Conservation (phyloP, 2,329 filamentous ascomycete genomes). For the Phoma herbarum region DNA sequence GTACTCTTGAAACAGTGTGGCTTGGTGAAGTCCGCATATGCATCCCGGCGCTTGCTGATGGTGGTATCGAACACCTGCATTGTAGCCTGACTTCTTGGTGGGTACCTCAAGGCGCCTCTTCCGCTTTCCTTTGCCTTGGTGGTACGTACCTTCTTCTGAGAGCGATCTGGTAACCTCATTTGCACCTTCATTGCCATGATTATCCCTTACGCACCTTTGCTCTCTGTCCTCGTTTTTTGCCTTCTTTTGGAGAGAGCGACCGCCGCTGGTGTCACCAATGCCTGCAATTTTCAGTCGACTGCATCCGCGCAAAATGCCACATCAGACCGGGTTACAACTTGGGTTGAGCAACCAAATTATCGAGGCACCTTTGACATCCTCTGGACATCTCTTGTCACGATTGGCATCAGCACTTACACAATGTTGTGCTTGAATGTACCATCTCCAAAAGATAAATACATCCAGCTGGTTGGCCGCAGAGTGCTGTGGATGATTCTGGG, state of each 20-base stretch:
- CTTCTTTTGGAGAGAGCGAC: neutral
- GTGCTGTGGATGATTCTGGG: neutral
- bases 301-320: neutral
- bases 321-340: neutral
- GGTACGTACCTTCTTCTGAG: neutral
- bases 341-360: constrained; percentile 25
- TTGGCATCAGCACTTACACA: constrained; percentile 27
- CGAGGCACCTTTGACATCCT: constrained; percentile 30
- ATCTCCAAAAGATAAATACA: neutral
- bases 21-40: neutral
- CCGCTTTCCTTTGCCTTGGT: neutral
- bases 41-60: neutral
- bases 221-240: neutral
- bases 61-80: neutral
- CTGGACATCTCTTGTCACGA: constrained; percentile 25
- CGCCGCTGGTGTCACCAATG: neutral
- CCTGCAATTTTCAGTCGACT: neutral
- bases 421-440: constrained; percentile 19
- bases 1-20: neutral
- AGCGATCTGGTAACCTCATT: neutral
- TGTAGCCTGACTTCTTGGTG: neutral
- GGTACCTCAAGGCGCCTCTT: neutral
- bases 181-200: neutral
- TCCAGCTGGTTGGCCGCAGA: neutral
- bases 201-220: neutral